Evolutionary conservation across 2,329 filamentous ascomycete genomes (phyloP).

Genomic region (Mollisiaceae sp.): DNA sequence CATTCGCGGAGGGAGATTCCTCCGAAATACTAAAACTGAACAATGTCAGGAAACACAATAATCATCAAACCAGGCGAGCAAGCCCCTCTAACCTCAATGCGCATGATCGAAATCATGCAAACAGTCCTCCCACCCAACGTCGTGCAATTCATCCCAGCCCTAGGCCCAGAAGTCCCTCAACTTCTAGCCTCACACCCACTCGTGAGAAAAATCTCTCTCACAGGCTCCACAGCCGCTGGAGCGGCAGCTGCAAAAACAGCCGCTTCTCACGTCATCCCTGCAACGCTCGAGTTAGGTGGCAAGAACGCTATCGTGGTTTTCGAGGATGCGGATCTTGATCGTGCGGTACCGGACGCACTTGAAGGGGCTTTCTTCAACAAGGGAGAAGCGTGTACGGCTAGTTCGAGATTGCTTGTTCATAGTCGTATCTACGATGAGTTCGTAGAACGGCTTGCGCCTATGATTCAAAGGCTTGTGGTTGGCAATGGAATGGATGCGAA

Average conservation of each 20-base stretch:
- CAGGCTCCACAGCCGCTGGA: constrained; percentile 44
- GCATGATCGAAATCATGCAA: constrained; percentile 33
- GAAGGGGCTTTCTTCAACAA: constrained; percentile 63
- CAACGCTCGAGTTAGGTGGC: constrained; percentile 49
- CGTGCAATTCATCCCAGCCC: constrained; percentile 14
- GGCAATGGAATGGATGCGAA: constrained; percentile 49
- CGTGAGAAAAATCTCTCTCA: constrained; percentile 43
- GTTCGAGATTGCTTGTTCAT: constrained; percentile 61
- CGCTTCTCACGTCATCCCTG: constrained; percentile 47
- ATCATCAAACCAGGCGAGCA: constrained; percentile 20
- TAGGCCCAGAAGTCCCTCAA: neutral
- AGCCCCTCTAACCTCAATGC: constrained; percentile 24
- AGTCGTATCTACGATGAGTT: constrained; percentile 55
- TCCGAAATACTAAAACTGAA: neutral
- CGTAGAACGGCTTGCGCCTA: constrained; percentile 33
- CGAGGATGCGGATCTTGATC: constrained; percentile 49
- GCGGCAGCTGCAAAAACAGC: constrained; percentile 46
- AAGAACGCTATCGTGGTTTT: constrained; percentile 50
- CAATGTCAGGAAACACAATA: constrained; percentile 7
- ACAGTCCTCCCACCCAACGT: constrained; percentile 27
- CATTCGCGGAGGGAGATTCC: neutral
- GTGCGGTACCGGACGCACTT: constrained; percentile 49
- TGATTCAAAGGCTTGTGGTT: constrained; percentile 44
- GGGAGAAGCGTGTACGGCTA: constrained; percentile 65
- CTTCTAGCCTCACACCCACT: neutral